phyloP scores from a whole-genome alignment of 306 rosid genomes.

The Sesbania bispinosa region DNA sequence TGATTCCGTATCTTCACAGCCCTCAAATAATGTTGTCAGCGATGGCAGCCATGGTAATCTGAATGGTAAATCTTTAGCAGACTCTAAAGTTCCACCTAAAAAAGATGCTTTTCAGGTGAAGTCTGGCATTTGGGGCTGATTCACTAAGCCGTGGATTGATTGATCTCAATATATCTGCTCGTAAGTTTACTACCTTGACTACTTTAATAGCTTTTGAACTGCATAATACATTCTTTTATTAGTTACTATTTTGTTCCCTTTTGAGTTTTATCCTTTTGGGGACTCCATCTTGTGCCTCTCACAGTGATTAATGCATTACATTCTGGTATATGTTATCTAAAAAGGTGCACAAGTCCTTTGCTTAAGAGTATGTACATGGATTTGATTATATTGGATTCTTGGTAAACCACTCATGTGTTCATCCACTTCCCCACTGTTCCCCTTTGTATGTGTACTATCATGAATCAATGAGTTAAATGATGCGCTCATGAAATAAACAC shows the following conservation, averaged over 20 bases:
- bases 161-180: conserved; percentile 95
- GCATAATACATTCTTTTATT: neutral
- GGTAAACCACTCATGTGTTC: neutral
- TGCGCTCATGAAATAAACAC: neutral
- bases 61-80: conserved; percentile 42
- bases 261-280: neutral
- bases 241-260: neutral
- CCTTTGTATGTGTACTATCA: neutral
- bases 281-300: neutral
- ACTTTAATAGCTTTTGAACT: neutral
- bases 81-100: conserved; percentile 45
- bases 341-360: neutral
- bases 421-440: neutral
- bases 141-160: conserved; percentile 96
- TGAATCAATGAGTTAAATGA: neutral
- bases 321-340: neutral
- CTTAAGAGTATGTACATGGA: neutral
- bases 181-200: conserved; percentile 53
- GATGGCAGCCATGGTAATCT: conserved; percentile 34
- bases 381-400: neutral
- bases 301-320: neutral
- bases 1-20: conserved; percentile 54
- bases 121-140: conserved; percentile 98
- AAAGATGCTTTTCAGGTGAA: conserved; percentile 77
- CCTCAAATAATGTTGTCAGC: conserved; percentile 43